Evolutionary conservation across 1,139 yeast species (phyloP).

Genomic region (Geotrichum aggregatum): DNA sequence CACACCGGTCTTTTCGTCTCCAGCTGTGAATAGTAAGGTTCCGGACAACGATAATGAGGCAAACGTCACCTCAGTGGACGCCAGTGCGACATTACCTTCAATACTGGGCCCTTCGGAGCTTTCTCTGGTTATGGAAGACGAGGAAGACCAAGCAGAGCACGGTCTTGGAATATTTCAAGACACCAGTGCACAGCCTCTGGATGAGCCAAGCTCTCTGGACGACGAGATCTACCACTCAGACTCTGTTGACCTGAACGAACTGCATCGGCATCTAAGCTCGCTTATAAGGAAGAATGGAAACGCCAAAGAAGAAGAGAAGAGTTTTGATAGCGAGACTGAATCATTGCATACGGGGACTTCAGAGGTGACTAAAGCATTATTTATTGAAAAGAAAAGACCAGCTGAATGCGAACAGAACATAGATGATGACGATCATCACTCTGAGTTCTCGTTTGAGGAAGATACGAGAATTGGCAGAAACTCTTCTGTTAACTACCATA

Average conservation of each 20-base stretch:
- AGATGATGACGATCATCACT: constrained; percentile 18
- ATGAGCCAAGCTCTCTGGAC: not conserved
- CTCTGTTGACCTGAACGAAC: constrained; percentile 1
- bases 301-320: constrained; percentile 4
- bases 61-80: not conserved
- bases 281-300: constrained; percentile 13
- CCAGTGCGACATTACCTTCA: not conserved
- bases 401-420: constrained; percentile 6
- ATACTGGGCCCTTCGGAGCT: constrained; percentile 6
- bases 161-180: not conserved
- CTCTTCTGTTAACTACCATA: constrained; percentile 21
- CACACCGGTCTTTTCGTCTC: constrained; percentile 14
- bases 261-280: constrained; percentile 14
- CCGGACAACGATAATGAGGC: not conserved
- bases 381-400: constrained; percentile 11
- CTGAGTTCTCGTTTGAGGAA: constrained; percentile 23
- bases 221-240: not conserved
- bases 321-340: constrained; percentile 2
- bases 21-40: not conserved
- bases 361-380: not conserved
- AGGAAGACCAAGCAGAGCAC: constrained; percentile 1
- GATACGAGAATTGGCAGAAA: constrained; percentile 20
- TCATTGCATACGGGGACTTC: no score
- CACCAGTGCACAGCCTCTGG: not conserved
- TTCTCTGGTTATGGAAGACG: constrained; percentile 11